Conservation (phyloP, 106 monocot genomes). For the Apostasia ramifera region DNA sequence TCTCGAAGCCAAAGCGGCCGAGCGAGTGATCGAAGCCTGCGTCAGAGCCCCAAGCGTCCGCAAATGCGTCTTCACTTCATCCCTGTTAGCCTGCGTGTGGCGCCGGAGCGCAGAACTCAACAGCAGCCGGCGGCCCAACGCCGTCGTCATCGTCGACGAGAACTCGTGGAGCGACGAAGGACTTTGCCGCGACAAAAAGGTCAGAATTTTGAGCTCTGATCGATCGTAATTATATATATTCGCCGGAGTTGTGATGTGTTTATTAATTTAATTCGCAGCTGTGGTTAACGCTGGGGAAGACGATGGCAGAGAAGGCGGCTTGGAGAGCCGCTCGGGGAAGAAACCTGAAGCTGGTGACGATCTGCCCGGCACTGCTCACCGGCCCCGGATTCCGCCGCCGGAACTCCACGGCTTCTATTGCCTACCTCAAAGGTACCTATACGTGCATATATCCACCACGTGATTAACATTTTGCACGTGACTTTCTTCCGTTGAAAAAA, state of each 20-base stretch:
- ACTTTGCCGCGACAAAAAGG: conserved; percentile 77
- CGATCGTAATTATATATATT: not conserved
- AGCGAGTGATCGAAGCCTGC: conserved; percentile 68
- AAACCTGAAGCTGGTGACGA: conserved; percentile 49
- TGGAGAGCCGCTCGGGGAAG: conserved; percentile 69
- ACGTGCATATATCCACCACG: too few species aligned
- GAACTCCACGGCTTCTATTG: conserved; percentile 63
- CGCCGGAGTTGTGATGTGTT: not conserved
- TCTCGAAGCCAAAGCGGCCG: conserved; percentile 43
- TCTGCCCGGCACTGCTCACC: conserved; percentile 74
- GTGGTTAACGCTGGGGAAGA: conserved; percentile 83
- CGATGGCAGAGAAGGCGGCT: conserved; percentile 81
- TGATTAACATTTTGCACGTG: not conserved
- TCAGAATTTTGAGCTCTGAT: not conserved
- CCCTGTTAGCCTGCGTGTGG: conserved; percentile 86
- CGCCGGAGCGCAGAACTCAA: conserved; percentile 12
- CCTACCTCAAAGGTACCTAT: conserved; percentile 75
- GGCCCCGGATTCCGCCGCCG: conserved; percentile 53
- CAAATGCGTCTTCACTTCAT: conserved; percentile 83
- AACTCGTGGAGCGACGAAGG: conserved; percentile 76
- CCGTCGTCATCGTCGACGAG: conserved; percentile 43
- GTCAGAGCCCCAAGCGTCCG: conserved; percentile 43
- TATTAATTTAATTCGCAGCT: conserved; percentile 27
- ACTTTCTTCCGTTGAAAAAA: not conserved
- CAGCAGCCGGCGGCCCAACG: conserved; percentile 1